A percentile compares a stretch with the other conserved stretches of the same genome.
Conservation (phyloP, 2,329 filamentous ascomycete species). For the Verticillium klebahnii region DNA sequence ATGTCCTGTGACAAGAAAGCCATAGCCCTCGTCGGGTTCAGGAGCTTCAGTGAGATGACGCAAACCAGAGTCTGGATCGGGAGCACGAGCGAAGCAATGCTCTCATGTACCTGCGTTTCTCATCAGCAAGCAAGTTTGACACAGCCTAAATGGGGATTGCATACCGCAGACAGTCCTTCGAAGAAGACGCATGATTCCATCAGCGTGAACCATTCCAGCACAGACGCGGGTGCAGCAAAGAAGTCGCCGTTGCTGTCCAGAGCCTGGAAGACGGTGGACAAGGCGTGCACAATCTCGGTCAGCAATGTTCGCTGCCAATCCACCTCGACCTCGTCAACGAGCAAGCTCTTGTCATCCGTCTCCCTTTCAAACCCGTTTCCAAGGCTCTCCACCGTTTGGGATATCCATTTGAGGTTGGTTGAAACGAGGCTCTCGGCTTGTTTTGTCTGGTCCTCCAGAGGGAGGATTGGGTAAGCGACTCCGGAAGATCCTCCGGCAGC, state of each 20-base stretch:
- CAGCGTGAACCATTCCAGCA: slow-evolving; percentile 71
- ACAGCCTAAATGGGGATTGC: no score
- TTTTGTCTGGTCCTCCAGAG: slow-evolving; percentile 12
- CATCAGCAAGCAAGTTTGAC: background rate
- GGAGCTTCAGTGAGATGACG: slow-evolving; percentile 65
- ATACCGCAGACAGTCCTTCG: slow-evolving; percentile 54
- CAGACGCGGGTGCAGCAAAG: slow-evolving; percentile 53
- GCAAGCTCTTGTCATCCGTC: slow-evolving; percentile 41
- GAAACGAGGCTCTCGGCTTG: slow-evolving; percentile 40
- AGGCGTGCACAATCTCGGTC: slow-evolving; percentile 67
- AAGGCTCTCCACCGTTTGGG: slow-evolving; percentile 43
- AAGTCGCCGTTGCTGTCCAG: slow-evolving; percentile 52
- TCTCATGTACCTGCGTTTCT: slow-evolving; percentile 27
- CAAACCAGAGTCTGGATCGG: slow-evolving; percentile 67
- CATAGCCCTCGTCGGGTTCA: slow-evolving; percentile 60
- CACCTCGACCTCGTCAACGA: slow-evolving; percentile 48
- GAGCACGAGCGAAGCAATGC: slow-evolving; percentile 45
- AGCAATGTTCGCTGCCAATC: slow-evolving; percentile 61
- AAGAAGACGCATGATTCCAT: slow-evolving; percentile 68
- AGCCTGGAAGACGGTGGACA: slow-evolving; percentile 69
- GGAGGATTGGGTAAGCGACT: background rate
- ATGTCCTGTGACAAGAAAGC: slow-evolving; percentile 51
- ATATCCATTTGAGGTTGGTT: slow-evolving; percentile 42
- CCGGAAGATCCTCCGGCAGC: background rate
- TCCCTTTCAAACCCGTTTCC: slow-evolving; percentile 45